Percentiles rank a stretch among this genome's conserved stretches.
These are phyloP conservation scores for Corchorus capsularis DNA, from an alignment of 345 rosid genomes.

Conservation along the genomic window DNA sequence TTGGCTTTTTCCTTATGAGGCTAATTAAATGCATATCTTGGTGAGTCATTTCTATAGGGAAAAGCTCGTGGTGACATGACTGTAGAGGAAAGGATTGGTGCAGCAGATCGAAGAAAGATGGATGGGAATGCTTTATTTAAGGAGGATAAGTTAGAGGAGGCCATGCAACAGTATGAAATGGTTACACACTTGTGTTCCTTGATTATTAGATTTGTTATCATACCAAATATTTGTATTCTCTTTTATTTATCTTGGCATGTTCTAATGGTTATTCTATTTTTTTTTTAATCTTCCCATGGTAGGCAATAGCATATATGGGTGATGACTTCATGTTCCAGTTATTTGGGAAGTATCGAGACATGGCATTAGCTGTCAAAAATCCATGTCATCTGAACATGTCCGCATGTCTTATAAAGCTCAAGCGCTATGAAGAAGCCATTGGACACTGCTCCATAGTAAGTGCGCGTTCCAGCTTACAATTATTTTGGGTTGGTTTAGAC, in stretches of 20 bases:
- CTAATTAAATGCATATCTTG: slow-evolving; percentile 16
- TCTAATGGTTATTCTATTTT: slow-evolving; percentile 13
- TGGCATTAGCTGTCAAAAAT: slow-evolving; percentile 97
- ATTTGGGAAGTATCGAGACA: slow-evolving; percentile 92
- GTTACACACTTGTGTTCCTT: slow-evolving; percentile 47
- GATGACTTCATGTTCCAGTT: slow-evolving; percentile 98
- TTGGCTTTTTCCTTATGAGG: slow-evolving; percentile 7
- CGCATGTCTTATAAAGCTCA: slow-evolving; percentile 85
- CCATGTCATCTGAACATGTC: slow-evolving; percentile 97
- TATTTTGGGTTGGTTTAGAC: not conserved
- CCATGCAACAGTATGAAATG: slow-evolving; percentile 99
- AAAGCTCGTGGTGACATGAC: slow-evolving; percentile 95
- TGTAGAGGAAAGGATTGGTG: slow-evolving; percentile 92
- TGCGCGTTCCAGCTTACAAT: not conserved
- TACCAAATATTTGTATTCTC: not conserved
- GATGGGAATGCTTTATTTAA: slow-evolving; percentile 83
- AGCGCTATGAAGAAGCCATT: slow-evolving; percentile 79
- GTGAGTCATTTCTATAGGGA: slow-evolving; percentile 52
- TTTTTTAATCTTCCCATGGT: not conserved
- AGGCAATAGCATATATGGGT: slow-evolving; percentile 95
- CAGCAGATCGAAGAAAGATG: slow-evolving; percentile 93
- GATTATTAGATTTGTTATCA: not conserved
- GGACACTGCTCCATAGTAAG: slow-evolving; percentile 84
- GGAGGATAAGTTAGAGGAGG: slow-evolving; percentile 87
- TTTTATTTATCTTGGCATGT: slow-evolving; percentile 1